These are phyloP conservation scores for Graphilbum ipis-grandicollis DNA, from an alignment of 2,329 filamentous ascomycete genomes.

Conservation along the genomic window DNA sequence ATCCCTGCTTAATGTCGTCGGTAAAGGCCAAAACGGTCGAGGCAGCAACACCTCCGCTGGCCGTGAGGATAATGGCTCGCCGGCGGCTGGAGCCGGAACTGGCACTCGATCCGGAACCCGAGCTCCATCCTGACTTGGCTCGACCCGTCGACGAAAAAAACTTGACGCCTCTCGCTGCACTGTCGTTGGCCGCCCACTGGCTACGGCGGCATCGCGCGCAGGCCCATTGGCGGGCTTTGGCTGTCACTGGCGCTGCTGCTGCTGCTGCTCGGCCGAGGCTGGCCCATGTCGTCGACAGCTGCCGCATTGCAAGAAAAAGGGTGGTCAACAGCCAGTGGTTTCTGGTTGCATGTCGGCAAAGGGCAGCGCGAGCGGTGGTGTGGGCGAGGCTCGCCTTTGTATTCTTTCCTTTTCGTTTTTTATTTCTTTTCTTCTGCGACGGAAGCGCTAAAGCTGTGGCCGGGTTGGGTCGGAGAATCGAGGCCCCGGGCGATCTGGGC, in stretches of 20 bases:
- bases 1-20: slow-evolving; percentile 59
- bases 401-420: not conserved
- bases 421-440: not conserved
- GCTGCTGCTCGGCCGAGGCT: no score
- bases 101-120: not conserved
- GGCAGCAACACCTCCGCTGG: slow-evolving; percentile 27
- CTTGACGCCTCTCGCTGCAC: not conserved
- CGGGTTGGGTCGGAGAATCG: not conserved
- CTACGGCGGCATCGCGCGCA: slow-evolving; percentile 6
- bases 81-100: slow-evolving; percentile 7
- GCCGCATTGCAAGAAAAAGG: no score
- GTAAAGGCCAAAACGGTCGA: slow-evolving; percentile 34
- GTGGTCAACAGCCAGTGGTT: no score
- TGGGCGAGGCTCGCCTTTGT: no score
- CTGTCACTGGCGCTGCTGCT: no score
- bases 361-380: no score
- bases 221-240: slow-evolving; percentile 4
- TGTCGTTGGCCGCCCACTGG: slow-evolving; percentile 3
- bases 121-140: no score
- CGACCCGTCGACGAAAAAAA: slow-evolving; percentile 1
- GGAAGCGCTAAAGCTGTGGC: no score
- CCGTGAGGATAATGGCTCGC: slow-evolving; percentile 26
- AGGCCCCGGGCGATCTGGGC: not conserved
- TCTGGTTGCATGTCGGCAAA: no score
- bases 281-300: no score